Conservation (phyloP, 495 filamentous ascomycete species). For the Copromyces sp. region DNA sequence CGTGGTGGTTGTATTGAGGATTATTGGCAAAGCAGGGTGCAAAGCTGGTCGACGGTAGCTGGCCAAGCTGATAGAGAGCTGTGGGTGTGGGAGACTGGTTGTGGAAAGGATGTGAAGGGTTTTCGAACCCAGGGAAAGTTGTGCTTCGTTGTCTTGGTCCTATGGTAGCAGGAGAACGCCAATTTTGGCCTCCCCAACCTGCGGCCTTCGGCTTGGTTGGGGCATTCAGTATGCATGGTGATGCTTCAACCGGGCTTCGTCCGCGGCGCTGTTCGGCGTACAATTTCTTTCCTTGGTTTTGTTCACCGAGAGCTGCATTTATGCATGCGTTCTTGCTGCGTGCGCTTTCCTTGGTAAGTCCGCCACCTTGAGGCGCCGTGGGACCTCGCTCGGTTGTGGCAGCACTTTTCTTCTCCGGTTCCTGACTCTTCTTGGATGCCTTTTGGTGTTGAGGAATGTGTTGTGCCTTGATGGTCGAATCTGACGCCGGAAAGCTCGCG, state of each 20-base stretch:
- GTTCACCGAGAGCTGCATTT: background rate
- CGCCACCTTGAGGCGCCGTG: background rate
- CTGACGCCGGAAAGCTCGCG: background rate
- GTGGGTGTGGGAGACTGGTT: background rate
- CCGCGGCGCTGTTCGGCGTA: background rate
- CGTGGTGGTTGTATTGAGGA: background rate
- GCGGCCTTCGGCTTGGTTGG: background rate
- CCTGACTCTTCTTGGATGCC: background rate
- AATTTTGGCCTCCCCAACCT: background rate
- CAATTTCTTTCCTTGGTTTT: background rate
- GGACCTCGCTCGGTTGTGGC: background rate
- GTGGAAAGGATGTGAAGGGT: background rate
- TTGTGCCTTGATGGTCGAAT: background rate
- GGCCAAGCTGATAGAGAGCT: background rate
- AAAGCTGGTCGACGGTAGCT: background rate
- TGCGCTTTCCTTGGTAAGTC: background rate
- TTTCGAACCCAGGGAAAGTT: background rate
- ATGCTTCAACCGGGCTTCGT: background rate
- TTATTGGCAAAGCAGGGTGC: background rate
- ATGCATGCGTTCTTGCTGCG: background rate
- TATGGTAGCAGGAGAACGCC: background rate
- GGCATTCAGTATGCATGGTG: background rate
- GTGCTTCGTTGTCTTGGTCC: background rate
- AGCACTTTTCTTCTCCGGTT: background rate
- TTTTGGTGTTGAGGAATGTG: background rate